phyloP scores from a whole-genome alignment of 441 rosid genomes.

The Brassica balearica region DNA sequence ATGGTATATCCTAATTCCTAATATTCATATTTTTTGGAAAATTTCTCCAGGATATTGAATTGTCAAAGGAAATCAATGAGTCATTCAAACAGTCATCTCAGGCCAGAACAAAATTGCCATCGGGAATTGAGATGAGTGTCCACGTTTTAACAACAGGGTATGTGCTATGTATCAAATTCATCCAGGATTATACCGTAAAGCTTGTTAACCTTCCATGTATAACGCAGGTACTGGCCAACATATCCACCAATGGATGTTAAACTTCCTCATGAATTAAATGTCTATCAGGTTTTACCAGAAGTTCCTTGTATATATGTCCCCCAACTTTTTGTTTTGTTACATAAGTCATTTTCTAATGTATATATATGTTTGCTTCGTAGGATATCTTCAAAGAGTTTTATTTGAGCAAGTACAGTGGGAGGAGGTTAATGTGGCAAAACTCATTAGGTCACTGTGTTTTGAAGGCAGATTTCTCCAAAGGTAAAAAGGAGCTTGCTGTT shows the following conservation, averaged over 20 bases:
- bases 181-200: slow-evolving; percentile 11
- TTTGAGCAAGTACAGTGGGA: slow-evolving; percentile 94
- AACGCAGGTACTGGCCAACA: slow-evolving; percentile 97
- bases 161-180: slow-evolving; percentile 30
- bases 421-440: slow-evolving; percentile 99
- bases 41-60: slow-evolving; percentile 84
- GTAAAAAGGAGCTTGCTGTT: slow-evolving; percentile 96
- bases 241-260: slow-evolving; percentile 99
- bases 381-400: slow-evolving; percentile 98
- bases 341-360: slow-evolving; percentile 16
- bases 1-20: neutral
- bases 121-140: slow-evolving; percentile 99
- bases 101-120: slow-evolving; percentile 96
- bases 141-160: slow-evolving; percentile 99
- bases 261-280: slow-evolving; percentile 98
- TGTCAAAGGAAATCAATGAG: slow-evolving; percentile 98
- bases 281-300: slow-evolving; percentile 78
- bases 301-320: slow-evolving; percentile 8
- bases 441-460: slow-evolving; percentile 96
- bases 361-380: slow-evolving; percentile 46
- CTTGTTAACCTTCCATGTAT: slow-evolving; percentile 33
- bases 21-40: neutral
- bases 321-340: neutral
- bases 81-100: slow-evolving; percentile 99
- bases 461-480: slow-evolving; percentile 91